These are phyloP conservation scores for Exserohilum turcica DNA, from an alignment of 2,329 filamentous ascomycete species.

Conservation along the genomic window DNA sequence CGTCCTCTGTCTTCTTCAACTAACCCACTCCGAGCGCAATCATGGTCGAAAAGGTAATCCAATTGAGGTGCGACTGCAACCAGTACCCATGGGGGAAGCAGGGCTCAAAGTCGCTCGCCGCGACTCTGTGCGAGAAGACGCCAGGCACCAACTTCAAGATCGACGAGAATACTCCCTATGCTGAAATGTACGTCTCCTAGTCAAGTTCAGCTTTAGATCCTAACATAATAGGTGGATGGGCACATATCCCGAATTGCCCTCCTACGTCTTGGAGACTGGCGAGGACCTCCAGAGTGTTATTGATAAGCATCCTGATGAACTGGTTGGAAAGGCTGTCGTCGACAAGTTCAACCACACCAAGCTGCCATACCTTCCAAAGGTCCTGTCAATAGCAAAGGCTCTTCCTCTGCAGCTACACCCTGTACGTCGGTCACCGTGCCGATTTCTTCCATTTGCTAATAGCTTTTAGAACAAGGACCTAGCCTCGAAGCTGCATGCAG, in stretches of 20 bases:
- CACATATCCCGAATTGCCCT: constrained; percentile 73
- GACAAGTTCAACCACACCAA: constrained; percentile 66
- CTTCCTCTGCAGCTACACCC: constrained; percentile 77
- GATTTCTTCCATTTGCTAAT: constrained; percentile 8
- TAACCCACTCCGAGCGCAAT: constrained; percentile 8
- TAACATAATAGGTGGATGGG: constrained; percentile 66
- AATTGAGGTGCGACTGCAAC: constrained; percentile 61
- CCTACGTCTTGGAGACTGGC: constrained; percentile 65
- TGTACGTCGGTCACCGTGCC: constrained; percentile 21
- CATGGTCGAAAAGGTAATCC: constrained; percentile 59
- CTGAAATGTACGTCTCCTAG: constrained; percentile 55
- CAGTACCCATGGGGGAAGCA: constrained; percentile 74
- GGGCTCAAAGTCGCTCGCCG: constrained; percentile 69
- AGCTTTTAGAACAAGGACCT: constrained; percentile 62
- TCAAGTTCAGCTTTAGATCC: not conserved
- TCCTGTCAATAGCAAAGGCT: constrained; percentile 76
- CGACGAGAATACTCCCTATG: constrained; percentile 67
- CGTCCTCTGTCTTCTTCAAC: not conserved
- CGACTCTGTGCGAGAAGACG: constrained; percentile 67
- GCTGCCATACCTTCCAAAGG: constrained; percentile 75
- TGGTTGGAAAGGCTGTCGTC: constrained; percentile 67
- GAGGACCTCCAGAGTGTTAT: constrained; percentile 69
- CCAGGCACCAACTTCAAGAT: constrained; percentile 67
- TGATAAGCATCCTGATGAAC: constrained; percentile 63
- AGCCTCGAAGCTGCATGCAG: constrained; percentile 65